These are phyloP conservation scores for Hyphopichia homilentoma DNA, from an alignment of 805 yeast species.

Conservation along the genomic window DNA sequence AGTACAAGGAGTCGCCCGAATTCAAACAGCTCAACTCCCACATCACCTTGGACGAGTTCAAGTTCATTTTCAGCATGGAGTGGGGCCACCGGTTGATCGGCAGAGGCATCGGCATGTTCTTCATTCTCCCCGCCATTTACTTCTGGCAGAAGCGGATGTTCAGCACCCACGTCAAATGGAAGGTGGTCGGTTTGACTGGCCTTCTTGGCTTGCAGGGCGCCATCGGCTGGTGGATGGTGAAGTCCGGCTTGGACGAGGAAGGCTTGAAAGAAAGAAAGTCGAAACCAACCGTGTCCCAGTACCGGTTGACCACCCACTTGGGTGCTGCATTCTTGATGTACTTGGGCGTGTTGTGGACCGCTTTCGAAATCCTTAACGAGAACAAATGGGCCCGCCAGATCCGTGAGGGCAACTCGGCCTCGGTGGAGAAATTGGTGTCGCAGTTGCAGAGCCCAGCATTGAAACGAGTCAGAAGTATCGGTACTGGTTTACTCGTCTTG, in stretches of 20 bases:
- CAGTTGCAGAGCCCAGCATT: constrained; percentile 61
- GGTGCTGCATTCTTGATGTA: constrained; percentile 90
- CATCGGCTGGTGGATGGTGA: constrained; percentile 99
- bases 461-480: constrained; percentile 51
- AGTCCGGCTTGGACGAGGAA: constrained; percentile 84
- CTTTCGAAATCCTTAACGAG: constrained; percentile 77
- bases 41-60: constrained; percentile 86
- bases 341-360: constrained; percentile 87
- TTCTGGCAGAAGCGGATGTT: constrained; percentile 67
- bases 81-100: constrained; percentile 96
- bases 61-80: constrained; percentile 94
- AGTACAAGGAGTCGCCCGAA: constrained; percentile 86
- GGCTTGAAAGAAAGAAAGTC: constrained; percentile 75
- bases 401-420: constrained; percentile 47
- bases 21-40: constrained; percentile 85
- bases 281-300: constrained; percentile 97
- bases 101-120: constrained; percentile 79
- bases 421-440: constrained; percentile 51
- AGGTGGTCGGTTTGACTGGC: constrained; percentile 68
- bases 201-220: constrained; percentile 91
- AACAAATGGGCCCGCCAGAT: constrained; percentile 52
- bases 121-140: constrained; percentile 81
- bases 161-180: constrained; percentile 60
- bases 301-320: constrained; percentile 87
- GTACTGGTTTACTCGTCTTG: constrained; percentile 57